phyloP scores from a whole-genome alignment of 2,329 filamentous ascomycete genomes.

The Neonectria punicea region DNA sequence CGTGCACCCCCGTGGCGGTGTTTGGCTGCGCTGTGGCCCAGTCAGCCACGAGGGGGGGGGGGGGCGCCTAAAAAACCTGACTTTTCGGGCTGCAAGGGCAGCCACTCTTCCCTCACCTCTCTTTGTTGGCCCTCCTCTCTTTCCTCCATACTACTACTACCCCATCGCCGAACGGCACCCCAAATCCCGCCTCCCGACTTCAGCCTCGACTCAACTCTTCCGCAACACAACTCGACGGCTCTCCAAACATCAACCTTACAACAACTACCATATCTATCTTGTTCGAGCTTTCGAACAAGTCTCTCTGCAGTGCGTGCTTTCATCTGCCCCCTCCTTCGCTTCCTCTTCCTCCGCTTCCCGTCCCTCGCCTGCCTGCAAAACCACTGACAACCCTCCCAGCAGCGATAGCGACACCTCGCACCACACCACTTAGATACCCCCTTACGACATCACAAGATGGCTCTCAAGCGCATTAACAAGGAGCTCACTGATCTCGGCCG shows the following conservation, averaged over 20 bases:
- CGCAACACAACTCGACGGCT: slow-evolving; percentile 28
- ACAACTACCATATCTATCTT: slow-evolving; percentile 23
- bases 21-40: slow-evolving; percentile 32
- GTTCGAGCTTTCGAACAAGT: slow-evolving; percentile 35
- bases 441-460: slow-evolving; percentile 67
- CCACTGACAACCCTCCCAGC: slow-evolving; percentile 40
- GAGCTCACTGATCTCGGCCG: slow-evolving; percentile 90
- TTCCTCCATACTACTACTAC: slow-evolving; percentile 37
- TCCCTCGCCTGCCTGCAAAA: slow-evolving; percentile 26
- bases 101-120: slow-evolving; percentile 43
- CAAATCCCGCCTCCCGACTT: slow-evolving; percentile 43
- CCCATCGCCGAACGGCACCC: slow-evolving; percentile 42
- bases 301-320: slow-evolving; percentile 43
- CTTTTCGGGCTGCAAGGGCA: slow-evolving; percentile 46
- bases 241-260: slow-evolving; percentile 13
- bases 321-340: slow-evolving; percentile 22
- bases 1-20: slow-evolving; percentile 39
- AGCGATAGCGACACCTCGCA: slow-evolving; percentile 43
- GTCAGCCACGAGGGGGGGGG: slow-evolving; percentile 30
- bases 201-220: slow-evolving; percentile 43
- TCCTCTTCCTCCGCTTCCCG: neutral
- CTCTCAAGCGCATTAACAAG: slow-evolving; percentile 95
- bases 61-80: slow-evolving; percentile 42
- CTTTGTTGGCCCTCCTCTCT: slow-evolving; percentile 43
- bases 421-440: slow-evolving; percentile 42